Percentiles rank a stretch among this genome's conserved stretches.
phyloP scores from a whole-genome alignment of 2,329 filamentous ascomycete species.

The Cytospora mali region DNA sequence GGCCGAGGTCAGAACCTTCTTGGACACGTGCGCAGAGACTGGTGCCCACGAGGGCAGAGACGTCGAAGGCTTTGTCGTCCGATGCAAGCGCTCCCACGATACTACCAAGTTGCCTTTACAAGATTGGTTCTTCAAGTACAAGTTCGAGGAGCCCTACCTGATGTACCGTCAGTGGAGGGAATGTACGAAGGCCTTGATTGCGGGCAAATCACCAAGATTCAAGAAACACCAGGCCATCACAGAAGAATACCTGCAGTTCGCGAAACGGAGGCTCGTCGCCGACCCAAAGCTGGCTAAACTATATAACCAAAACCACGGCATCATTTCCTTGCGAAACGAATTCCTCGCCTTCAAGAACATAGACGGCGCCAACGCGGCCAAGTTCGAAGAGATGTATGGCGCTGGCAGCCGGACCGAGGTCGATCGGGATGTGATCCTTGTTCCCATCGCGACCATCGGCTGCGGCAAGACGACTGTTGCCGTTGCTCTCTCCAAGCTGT shows the following conservation, averaged over 20 bases:
- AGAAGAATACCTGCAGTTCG: constrained; percentile 85
- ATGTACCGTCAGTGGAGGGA: constrained; percentile 99
- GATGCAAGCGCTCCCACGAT: constrained; percentile 72
- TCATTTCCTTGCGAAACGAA: constrained; percentile 86
- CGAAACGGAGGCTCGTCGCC: constrained; percentile 69
- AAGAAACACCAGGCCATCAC: constrained; percentile 91
- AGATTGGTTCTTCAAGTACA: constrained; percentile 99
- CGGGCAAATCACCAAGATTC: constrained; percentile 71
- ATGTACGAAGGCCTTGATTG: constrained; percentile 87
- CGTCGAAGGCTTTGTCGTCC: constrained; percentile 94
- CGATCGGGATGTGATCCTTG: constrained; percentile 73
- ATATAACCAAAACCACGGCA: constrained; percentile 90
- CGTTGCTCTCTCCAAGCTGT: constrained; percentile 77
- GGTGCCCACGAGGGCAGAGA: constrained; percentile 89
- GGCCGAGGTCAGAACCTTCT: constrained; percentile 72
- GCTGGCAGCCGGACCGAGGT: constrained; percentile 56
- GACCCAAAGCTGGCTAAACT: constrained; percentile 68
- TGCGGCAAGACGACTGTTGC: constrained; percentile 97
- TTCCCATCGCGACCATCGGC: constrained; percentile 89
- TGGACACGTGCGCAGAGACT: constrained; percentile 83
- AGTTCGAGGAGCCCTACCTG: constrained; percentile 97
- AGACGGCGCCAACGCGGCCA: constrained; percentile 86
- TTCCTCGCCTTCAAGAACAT: constrained; percentile 83
- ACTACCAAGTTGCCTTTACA: constrained; percentile 58
- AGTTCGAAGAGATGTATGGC: constrained; percentile 64